Evolutionary conservation across 73 alveolate species (phyloP).

Genomic region (Tetrahymena borealis): DNA sequence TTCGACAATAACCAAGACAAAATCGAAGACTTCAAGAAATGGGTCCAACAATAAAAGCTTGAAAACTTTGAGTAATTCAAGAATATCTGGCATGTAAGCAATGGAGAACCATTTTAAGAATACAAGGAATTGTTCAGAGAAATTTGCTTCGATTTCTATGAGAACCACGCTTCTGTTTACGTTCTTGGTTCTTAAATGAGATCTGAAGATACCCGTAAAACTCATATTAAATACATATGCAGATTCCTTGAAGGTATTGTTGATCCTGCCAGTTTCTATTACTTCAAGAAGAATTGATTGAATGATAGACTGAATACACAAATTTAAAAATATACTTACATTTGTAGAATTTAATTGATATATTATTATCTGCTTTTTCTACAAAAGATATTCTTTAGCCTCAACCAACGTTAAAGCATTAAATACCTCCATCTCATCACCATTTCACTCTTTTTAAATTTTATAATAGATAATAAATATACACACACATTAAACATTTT

Average conservation of each 20-base stretch:
- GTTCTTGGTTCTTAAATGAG: conserved; percentile 42
- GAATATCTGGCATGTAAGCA: conserved; percentile 32
- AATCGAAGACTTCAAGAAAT: conserved; percentile 20
- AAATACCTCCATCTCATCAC: no score
- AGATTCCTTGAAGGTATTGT: conserved; percentile 39
- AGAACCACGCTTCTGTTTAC: conserved; percentile 28
- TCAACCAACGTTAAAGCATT: no score
- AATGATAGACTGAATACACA: not conserved
- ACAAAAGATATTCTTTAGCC: no score
- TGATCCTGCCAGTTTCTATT: conserved; percentile 37
- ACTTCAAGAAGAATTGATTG: conserved; percentile 10
- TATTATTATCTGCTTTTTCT: no score
- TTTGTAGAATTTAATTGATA: not conserved
- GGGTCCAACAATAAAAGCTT: conserved; percentile 23
- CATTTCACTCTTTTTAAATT: no score
- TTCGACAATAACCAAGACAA: conserved; percentile 3
- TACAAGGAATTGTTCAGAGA: conserved; percentile 22
- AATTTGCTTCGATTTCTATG: conserved; percentile 28
- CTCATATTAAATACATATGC: conserved; percentile 30
- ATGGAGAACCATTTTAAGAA: not conserved
- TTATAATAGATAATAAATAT: no score
- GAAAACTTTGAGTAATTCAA: conserved; percentile 36
- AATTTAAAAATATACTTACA: not conserved
- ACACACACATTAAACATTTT: no score
- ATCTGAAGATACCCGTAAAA: conserved; percentile 28